Conservation (phyloP, 768 basidiomycete species). For the Lyophyllum shimeji region DNA sequence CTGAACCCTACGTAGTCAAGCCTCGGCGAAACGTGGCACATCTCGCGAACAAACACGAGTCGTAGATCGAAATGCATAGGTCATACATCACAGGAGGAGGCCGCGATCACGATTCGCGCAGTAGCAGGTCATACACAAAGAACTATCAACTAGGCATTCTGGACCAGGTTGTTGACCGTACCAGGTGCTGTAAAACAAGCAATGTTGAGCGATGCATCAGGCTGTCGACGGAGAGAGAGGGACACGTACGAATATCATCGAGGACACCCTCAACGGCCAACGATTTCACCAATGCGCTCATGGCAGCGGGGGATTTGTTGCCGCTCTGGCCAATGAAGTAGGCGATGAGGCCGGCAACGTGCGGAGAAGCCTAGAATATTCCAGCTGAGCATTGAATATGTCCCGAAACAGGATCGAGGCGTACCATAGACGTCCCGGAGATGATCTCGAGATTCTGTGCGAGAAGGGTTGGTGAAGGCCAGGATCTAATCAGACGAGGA, state of each 20-base stretch:
- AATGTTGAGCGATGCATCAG: too few relatives aligned
- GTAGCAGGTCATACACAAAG: neutral
- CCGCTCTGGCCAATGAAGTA: conserved; percentile 33
- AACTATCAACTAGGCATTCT: neutral
- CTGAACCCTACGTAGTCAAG: too few relatives aligned
- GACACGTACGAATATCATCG: conserved; percentile 28
- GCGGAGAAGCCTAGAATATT: conserved; percentile 30
- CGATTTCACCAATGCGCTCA: conserved; percentile 24
- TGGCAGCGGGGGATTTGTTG: conserved; percentile 28
- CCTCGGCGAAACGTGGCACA: too few relatives aligned
- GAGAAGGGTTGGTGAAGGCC: too few relatives aligned
- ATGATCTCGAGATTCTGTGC: conserved; percentile 20
- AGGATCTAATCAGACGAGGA: neutral
- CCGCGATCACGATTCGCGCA: too few relatives aligned
- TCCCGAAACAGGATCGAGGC: neutral
- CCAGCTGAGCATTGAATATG: neutral
- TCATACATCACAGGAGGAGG: too few relatives aligned
- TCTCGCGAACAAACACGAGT: too few relatives aligned
- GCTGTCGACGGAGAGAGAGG: too few relatives aligned
- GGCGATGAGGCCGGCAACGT: conserved; percentile 40
- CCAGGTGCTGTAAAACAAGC: neutral
- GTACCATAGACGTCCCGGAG: conserved; percentile 29
- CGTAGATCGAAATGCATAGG: too few relatives aligned
- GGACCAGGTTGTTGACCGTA: neutral
- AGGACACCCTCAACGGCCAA: conserved; percentile 29